A percentile compares a stretch with the other conserved stretches of the same genome.
Conservation (phyloP, 108 stramenopile species). For the Epipyxis sp. region DNA sequence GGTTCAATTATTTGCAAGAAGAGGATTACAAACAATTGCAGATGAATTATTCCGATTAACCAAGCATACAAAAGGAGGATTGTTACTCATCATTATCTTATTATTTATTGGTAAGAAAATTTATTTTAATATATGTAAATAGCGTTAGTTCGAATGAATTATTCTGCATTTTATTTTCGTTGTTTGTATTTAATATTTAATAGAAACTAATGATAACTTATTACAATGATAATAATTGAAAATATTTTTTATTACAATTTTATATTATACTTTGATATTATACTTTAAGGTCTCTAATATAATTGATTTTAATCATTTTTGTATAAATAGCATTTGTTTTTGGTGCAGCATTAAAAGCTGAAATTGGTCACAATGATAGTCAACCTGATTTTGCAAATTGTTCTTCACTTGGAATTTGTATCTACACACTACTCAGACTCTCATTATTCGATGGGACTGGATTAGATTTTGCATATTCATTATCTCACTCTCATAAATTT, state of each 20-base stretch:
- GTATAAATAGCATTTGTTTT: conserved; percentile 5
- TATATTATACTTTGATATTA: no score
- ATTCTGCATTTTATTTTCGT: no score
- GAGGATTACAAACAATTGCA: neutral
- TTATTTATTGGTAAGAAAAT: no score
- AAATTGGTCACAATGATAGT: neutral
- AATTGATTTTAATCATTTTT: neutral
- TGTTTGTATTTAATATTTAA: no score
- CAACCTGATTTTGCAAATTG: neutral
- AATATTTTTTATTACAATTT: no score
- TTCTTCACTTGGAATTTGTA: neutral
- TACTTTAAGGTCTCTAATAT: no score
- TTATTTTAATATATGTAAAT: no score
- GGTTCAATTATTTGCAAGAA: neutral
- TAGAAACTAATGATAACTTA: no score
- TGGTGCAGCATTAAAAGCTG: neutral
- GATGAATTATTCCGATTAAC: conserved; percentile 9
- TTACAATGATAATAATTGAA: no score
- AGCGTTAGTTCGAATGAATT: no score
- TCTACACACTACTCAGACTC: neutral
- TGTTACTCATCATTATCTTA: neutral
- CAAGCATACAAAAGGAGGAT: neutral
- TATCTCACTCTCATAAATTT: neutral
- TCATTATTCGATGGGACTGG: conserved; percentile 4
- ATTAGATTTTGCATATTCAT: neutral